phyloP scores from a whole-genome alignment of 1,284 basidiomycete species.

The Polyporus tsugae region DNA sequence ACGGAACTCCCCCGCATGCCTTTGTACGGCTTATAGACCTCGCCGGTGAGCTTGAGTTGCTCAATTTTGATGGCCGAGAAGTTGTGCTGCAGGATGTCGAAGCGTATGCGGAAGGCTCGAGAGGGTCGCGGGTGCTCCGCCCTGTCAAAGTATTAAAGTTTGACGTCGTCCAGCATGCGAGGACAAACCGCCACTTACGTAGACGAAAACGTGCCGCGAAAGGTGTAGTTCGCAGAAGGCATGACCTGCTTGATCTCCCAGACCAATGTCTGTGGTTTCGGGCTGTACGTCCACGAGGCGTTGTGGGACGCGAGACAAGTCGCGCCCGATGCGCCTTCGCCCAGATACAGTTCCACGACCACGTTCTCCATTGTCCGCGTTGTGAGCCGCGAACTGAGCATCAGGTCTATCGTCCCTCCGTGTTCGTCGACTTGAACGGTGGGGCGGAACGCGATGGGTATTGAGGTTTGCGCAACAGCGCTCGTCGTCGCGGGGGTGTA shows the following conservation, averaged over 20 bases:
- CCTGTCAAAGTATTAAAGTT: slow-evolving; percentile 37
- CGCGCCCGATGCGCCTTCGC: slow-evolving; percentile 72
- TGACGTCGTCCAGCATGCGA: slow-evolving; percentile 5
- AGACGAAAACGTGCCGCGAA: slow-evolving; percentile 82
- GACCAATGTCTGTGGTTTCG: slow-evolving; percentile 70
- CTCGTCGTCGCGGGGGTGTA: slow-evolving; percentile 52
- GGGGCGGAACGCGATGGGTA: slow-evolving; percentile 75
- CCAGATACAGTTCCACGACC: slow-evolving; percentile 76
- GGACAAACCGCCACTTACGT: slow-evolving; percentile 50
- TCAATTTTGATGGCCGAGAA: slow-evolving; percentile 88
- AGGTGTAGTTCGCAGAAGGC: slow-evolving; percentile 72
- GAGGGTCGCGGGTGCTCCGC: slow-evolving; percentile 58
- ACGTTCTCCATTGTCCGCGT: slow-evolving; percentile 76
- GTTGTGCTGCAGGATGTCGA: slow-evolving; percentile 76
- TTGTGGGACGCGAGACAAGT: slow-evolving; percentile 72
- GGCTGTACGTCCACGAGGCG: slow-evolving; percentile 83
- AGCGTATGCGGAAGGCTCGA: slow-evolving; percentile 76
- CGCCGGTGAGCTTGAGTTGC: slow-evolving; percentile 83
- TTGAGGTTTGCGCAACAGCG: slow-evolving; percentile 54
- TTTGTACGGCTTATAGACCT: slow-evolving; percentile 78
- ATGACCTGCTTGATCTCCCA: slow-evolving; percentile 82
- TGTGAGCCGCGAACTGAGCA: slow-evolving; percentile 72
- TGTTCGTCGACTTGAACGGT: slow-evolving; percentile 65
- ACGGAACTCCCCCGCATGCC: slow-evolving; percentile 71
- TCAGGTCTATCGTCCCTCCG: slow-evolving; percentile 77